Evolutionary conservation across 202 grass and related monocot species (phyloP).

Genomic region (Alloteropsis angusta): DNA sequence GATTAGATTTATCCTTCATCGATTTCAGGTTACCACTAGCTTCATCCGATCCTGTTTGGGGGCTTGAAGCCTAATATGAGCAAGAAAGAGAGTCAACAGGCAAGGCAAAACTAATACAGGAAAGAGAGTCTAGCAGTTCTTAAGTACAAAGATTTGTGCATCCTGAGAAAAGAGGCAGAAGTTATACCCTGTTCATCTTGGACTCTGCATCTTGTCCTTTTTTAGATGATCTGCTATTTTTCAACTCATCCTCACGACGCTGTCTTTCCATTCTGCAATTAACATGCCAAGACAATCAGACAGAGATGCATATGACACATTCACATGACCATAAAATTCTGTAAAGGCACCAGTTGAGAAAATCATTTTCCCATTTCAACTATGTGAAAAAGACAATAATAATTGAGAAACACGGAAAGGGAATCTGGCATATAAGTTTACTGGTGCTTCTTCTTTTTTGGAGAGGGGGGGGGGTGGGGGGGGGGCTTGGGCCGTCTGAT

Average conservation of each 20-base stretch:
- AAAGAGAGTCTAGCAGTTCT: not conserved
- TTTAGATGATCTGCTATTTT: slow-evolving; percentile 54
- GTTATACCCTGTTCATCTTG: slow-evolving; percentile 38
- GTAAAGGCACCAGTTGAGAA: not conserved
- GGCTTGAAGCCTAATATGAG: slow-evolving; percentile 57
- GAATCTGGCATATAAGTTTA: not conserved
- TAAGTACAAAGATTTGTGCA: not conserved
- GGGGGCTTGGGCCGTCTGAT: not conserved
- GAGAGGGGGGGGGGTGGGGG: not conserved
- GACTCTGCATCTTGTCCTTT: slow-evolving; percentile 82
- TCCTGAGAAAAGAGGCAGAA: slow-evolving; percentile 17
- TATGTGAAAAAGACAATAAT: not conserved
- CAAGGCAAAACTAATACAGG: not conserved
- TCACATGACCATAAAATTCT: slow-evolving; percentile 4
- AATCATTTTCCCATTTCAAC: not conserved
- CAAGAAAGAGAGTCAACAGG: slow-evolving; percentile 6
- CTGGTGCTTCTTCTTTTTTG: not conserved
- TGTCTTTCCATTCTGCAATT: slow-evolving; percentile 88
- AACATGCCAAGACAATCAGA: slow-evolving; percentile 21
- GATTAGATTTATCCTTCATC: slow-evolving; percentile 74
- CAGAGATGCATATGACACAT: slow-evolving; percentile 14
- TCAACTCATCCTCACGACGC: slow-evolving; percentile 86
- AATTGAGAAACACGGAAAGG: not conserved
- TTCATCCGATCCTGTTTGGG: slow-evolving; percentile 64
- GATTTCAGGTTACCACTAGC: slow-evolving; percentile 65